Evolutionary conservation across 768 basidiomycete genomes (phyloP).

Genomic region (Leccinum longicurvipes): DNA sequence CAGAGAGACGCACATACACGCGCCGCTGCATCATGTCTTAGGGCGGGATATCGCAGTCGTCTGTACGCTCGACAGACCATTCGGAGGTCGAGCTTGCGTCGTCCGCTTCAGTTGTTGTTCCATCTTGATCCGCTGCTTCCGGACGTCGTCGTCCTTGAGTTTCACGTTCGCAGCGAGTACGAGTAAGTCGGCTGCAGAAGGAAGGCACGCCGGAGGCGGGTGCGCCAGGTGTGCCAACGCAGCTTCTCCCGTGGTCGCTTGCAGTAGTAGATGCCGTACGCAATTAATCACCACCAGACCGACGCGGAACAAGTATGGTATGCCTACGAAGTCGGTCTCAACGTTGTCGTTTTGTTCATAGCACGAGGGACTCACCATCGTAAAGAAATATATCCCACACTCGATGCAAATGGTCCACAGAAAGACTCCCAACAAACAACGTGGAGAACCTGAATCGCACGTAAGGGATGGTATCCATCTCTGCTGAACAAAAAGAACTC

Average conservation of each 20-base stretch:
- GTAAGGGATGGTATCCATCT: neutral
- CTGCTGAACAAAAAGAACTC: neutral
- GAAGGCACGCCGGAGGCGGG: constrained; percentile 53
- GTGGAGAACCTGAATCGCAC: constrained; percentile 57
- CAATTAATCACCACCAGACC: constrained; percentile 62
- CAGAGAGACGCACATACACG: neutral
- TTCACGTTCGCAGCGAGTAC: constrained; percentile 61
- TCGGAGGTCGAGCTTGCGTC: constrained; percentile 36
- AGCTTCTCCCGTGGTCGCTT: constrained; percentile 44
- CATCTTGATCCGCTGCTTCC: constrained; percentile 72
- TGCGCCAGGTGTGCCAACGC: constrained; percentile 47
- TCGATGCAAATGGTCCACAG: constrained; percentile 61
- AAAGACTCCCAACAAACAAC: constrained; percentile 65
- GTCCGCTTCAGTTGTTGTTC: constrained; percentile 70
- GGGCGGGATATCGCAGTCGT: constrained; percentile 28
- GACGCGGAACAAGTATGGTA: constrained; percentile 71
- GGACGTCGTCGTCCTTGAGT: constrained; percentile 75
- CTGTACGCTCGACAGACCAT: constrained; percentile 27
- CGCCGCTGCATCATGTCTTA: constrained; percentile 11
- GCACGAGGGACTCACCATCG: constrained; percentile 53
- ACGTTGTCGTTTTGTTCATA: neutral
- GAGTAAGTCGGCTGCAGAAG: constrained; percentile 58
- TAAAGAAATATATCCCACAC: constrained; percentile 83
- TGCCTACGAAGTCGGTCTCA: constrained; percentile 41
- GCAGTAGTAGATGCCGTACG: constrained; percentile 57